Percentiles rank a stretch among this genome's conserved stretches.
These are phyloP conservation scores for Apiospora koreana DNA, from an alignment of 2,329 filamentous ascomycete species.

Conservation along the genomic window DNA sequence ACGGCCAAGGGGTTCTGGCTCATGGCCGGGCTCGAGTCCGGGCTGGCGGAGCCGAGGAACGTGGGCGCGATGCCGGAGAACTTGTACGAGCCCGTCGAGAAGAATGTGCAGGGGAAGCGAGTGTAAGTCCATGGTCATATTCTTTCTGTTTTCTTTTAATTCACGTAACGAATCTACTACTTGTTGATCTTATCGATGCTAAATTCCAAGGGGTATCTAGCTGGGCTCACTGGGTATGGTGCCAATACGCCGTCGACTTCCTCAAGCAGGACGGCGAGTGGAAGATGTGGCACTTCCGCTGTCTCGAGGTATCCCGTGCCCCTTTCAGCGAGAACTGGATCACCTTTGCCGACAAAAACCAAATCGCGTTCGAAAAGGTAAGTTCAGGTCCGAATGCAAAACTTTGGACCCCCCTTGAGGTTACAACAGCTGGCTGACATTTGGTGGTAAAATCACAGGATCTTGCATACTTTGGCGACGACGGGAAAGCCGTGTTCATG, in stretches of 20 bases:
- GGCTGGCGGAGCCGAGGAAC: neutral
- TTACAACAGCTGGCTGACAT: neutral
- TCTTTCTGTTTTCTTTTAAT: neutral
- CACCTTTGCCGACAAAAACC: constrained; percentile 1
- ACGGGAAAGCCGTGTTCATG: neutral
- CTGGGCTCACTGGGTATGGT: constrained; percentile 3
- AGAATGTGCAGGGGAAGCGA: neutral
- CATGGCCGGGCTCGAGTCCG: neutral
- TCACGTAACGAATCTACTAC: neutral
- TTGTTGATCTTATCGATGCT: neutral
- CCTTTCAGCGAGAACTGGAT: neutral
- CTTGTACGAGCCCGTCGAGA: neutral
- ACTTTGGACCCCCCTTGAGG: neutral
- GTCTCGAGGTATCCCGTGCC: neutral
- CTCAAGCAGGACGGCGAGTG: constrained; percentile 1
- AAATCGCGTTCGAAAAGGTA: neutral
- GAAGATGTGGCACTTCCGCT: constrained; percentile 3
- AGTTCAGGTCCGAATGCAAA: neutral
- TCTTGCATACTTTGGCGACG: neutral
- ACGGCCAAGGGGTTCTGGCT: neutral
- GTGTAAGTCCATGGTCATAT: neutral
- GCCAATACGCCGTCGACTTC: neutral
- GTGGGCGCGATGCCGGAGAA: neutral
- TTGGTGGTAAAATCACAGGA: neutral
- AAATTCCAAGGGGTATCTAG: neutral